Evolutionary conservation across 75 land plant species (phyloP).

Genomic region (Cupressus sempervirens): DNA sequence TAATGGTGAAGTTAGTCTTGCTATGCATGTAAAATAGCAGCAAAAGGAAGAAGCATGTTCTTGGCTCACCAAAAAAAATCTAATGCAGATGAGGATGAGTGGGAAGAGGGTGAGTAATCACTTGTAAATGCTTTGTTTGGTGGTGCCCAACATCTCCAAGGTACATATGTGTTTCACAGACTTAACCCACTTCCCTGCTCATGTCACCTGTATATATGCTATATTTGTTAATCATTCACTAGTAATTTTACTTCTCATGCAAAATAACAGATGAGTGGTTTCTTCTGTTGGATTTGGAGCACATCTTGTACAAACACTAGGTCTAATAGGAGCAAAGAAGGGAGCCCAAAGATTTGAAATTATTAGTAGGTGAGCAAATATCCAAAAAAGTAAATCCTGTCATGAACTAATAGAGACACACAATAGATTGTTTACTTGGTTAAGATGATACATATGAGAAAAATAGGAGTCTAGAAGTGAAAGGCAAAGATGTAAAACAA

Average conservation of each 20-base stretch:
- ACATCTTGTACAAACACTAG: slow-evolving; percentile 87
- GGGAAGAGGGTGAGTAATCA: slow-evolving; percentile 77
- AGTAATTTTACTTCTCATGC: neutral
- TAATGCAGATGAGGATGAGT: slow-evolving; percentile 83
- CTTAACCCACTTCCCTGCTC: neutral
- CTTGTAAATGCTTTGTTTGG: slow-evolving; percentile 75
- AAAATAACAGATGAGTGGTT: slow-evolving; percentile 55
- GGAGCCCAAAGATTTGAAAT: no score
- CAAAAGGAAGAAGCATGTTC: slow-evolving; percentile 19
- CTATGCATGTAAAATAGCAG: no score
- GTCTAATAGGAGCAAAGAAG: slow-evolving; percentile 16
- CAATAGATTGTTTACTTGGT: no score
- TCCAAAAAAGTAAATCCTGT: no score
- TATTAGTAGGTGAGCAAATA: no score
- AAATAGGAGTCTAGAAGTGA: no score
- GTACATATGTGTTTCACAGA: slow-evolving; percentile 15
- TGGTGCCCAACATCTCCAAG: slow-evolving; percentile 93
- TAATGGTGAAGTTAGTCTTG: no score
- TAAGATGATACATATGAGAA: no score
- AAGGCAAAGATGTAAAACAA: no score
- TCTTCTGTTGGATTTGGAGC: slow-evolving; percentile 91
- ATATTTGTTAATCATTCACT: neutral
- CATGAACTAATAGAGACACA: no score
- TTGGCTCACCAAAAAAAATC: slow-evolving; percentile 59
- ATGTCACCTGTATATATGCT: no score